These are phyloP conservation scores for Blastocystis sp. DNA, from an alignment of 352 stramenopile species.

Conservation along the genomic window DNA sequence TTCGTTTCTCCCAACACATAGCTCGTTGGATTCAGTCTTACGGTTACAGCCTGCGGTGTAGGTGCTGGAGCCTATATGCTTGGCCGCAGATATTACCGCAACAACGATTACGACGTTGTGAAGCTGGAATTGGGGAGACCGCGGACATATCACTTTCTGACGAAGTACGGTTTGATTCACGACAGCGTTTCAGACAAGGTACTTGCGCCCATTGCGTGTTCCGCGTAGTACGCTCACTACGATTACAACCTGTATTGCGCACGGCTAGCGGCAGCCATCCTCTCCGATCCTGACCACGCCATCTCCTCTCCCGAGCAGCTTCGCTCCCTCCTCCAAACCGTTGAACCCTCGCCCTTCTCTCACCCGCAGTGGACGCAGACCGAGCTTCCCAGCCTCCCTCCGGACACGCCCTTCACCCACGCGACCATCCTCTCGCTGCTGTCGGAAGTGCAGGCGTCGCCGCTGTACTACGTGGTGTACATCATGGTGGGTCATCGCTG, in stretches of 20 bases:
- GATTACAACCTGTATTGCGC: conserved; percentile 48
- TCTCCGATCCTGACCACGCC: not conserved
- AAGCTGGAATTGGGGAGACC: not conserved
- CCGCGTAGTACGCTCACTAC: conserved; percentile 38
- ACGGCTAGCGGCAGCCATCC: conserved; percentile 37
- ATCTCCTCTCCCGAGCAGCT: not conserved
- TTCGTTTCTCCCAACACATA: not conserved
- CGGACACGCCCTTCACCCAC: conserved; percentile 5
- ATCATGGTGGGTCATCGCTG: not conserved
- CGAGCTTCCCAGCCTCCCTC: not conserved
- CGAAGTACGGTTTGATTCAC: not conserved
- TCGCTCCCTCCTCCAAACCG: not conserved
- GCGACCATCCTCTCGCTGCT: conserved; percentile 8
- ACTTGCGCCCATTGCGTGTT: not conserved
- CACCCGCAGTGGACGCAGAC: conserved; percentile 31
- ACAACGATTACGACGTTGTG: not conserved
- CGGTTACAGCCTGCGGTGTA: not conserved
- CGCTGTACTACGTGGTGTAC: conserved; percentile 41
- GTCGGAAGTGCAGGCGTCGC: not conserved
- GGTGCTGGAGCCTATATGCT: not conserved
- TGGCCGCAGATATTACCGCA: not conserved
- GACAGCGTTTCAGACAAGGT: not conserved
- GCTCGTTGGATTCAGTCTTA: not conserved
- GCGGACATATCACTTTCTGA: not conserved
- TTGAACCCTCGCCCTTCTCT: not conserved